Evolutionary conservation across 2,329 filamentous ascomycete species (phyloP), one percentile per base, ranked within the genome.

Genomic region (Sclerotinia minor): DNA sequence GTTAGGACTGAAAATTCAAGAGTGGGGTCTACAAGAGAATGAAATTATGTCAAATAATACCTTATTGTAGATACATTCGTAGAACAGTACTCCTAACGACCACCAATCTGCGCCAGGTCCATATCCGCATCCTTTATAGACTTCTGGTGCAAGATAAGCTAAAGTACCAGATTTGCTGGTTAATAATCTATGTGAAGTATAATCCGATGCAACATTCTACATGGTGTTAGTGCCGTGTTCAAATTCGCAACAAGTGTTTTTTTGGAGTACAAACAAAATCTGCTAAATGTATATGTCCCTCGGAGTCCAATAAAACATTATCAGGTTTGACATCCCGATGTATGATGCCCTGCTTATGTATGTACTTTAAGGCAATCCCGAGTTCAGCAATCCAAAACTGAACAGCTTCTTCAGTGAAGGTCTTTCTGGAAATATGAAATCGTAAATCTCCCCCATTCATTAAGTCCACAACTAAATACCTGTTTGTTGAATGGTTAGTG

Each of bases 51-150:
- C 21, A n/a, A 50, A 64, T 77, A 83, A 64, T 80, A 93, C 92
- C 89, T 96, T 98, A 81, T 96, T 97, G 82, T 98, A 99, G 72
- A 99, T 97, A 84, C 95, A 98, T 79, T 99, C 95, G 79, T 97
- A 99, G 79, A 98, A 98, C n/a, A 96, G 85, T 57, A 99, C 95
- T 60, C 95, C 95, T 29, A 99, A 81, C 7, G 95, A 98, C 95
- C 95, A 99, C 95, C 95, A 99, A 78, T 99, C 95, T 53, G 95
- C 94, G 74, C 95, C 92, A 58, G 89, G 88, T 69, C 91, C 89
- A 77, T 99, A 99, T 50, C 95, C 95, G 70, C 88, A 89, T 60
- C 94, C 94, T 72, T 89, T 86, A 76, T 98, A 99, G 2, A 98
- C 95, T 78, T 99, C 95, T 5, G 95, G 95, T 1, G 94, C 94